Percentiles rank a stretch among this genome's conserved stretches.
These are phyloP conservation scores for Rubroshorea leprosula DNA, from an alignment of 345 rosid species.

Conservation along the genomic window DNA sequence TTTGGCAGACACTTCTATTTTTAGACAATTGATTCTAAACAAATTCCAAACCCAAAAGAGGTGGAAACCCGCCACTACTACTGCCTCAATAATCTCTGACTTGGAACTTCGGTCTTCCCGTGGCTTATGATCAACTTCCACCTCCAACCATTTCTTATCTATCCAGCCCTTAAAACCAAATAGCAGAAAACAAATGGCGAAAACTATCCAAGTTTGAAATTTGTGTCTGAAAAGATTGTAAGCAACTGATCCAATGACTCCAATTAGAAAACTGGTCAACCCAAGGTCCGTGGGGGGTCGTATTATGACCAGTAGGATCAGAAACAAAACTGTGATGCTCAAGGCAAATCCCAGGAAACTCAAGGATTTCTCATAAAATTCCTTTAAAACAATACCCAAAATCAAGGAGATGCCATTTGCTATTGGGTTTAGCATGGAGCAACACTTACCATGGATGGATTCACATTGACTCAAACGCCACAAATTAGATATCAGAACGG, in stretches of 20 bases:
- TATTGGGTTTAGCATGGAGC: not conserved
- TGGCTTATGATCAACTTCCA: not conserved
- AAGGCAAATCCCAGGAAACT: not conserved
- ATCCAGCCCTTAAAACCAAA: too few species aligned
- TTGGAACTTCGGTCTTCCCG: too few species aligned
- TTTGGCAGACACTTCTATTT: too few species aligned
- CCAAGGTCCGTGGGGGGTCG: not conserved
- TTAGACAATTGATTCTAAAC: too few species aligned
- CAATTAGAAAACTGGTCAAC: not conserved
- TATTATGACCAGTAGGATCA: not conserved
- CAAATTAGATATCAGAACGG: not conserved
- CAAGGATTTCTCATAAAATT: not conserved
- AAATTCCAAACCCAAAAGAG: too few species aligned
- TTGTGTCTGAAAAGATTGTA: too few species aligned
- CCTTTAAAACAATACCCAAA: not conserved
- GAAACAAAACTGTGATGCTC: not conserved
- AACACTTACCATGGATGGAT: not conserved
- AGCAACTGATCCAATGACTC: not conserved
- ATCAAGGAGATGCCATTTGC: not conserved
- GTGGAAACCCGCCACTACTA: too few species aligned
- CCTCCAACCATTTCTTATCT: too few species aligned
- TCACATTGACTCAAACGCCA: not conserved
- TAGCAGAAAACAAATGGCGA: too few species aligned
- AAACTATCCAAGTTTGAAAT: too few species aligned
- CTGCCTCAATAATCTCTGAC: too few species aligned